Conservation (phyloP, 257 asterid genomes). For the Jasminum sambac region DNA sequence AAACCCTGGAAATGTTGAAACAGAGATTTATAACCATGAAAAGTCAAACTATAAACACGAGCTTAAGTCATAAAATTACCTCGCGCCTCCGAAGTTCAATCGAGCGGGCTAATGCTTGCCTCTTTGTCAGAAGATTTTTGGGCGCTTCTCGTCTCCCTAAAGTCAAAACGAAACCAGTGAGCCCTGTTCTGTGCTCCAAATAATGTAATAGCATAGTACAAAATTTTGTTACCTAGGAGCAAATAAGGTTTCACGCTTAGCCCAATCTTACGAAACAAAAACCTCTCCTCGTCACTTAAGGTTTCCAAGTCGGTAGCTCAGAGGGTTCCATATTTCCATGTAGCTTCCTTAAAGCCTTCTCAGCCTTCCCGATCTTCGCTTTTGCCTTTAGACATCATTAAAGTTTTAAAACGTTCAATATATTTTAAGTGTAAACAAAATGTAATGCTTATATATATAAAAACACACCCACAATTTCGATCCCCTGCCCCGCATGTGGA, state of each 20-base stretch:
- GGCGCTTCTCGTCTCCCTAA: slow-evolving; percentile 88
- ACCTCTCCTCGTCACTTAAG: slow-evolving; percentile 80
- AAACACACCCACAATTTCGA: slow-evolving; percentile 87
- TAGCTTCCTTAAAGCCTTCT: slow-evolving; percentile 59
- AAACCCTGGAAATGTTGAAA: slow-evolving; percentile 54
- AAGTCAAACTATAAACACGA: background rate
- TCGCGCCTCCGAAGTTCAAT: slow-evolving; percentile 91
- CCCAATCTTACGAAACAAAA: slow-evolving; percentile 76
- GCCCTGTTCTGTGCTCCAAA: slow-evolving; percentile 9
- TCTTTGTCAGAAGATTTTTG: slow-evolving; percentile 67
- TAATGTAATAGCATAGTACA: background rate
- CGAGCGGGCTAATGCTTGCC: slow-evolving; percentile 92
- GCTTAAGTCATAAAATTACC: slow-evolving; percentile 38
- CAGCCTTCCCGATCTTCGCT: slow-evolving; percentile 66
- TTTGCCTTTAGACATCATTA: slow-evolving; percentile 57
- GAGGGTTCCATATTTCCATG: slow-evolving; percentile 62
- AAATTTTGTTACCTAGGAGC: slow-evolving; percentile 52
- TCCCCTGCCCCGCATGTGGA: too few relatives aligned
- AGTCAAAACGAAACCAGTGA: slow-evolving; percentile 19
- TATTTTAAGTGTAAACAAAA: background rate
- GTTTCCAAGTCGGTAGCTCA: slow-evolving; percentile 84
- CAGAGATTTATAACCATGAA: background rate
- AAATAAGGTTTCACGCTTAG: slow-evolving; percentile 86
- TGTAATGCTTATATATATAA: slow-evolving; percentile 17
- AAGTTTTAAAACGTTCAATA: slow-evolving; percentile 16